Percentiles rank a stretch among this genome's conserved stretches.
These are phyloP conservation scores for Spathaspora girioi DNA, from an alignment of 805 yeast species.

Conservation along the genomic window DNA sequence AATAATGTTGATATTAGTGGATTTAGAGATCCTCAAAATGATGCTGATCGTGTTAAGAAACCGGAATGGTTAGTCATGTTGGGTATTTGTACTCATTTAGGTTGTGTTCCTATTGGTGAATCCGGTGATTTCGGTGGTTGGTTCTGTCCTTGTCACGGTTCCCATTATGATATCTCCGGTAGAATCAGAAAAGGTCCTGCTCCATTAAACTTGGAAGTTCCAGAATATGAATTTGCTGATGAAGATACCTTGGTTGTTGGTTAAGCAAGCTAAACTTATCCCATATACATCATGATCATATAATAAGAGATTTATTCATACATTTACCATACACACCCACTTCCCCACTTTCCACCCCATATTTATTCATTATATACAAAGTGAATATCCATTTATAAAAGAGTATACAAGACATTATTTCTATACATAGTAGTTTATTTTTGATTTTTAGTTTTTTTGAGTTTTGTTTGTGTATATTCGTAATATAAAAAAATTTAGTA, in stretches of 20 bases:
- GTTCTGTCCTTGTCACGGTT: constrained; percentile 99
- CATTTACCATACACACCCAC: not conserved
- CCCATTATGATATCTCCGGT: constrained; percentile 99
- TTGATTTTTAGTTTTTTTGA: not conserved
- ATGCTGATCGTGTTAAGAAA: constrained; percentile 88
- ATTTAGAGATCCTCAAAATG: constrained; percentile 93
- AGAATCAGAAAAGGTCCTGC: constrained; percentile 99
- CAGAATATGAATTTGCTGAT: constrained; percentile 76
- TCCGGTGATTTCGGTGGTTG: constrained; percentile 99
- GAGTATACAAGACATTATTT: not conserved
- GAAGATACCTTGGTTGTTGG: constrained; percentile 86
- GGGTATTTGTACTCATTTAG: constrained; percentile 99
- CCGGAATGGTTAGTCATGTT: constrained; percentile 99
- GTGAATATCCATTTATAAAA: not conserved
- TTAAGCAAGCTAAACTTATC: constrained; percentile 47
- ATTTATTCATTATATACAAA: not conserved
- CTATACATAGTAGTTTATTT: constrained; percentile 1
- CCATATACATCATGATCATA: not conserved
- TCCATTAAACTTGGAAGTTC: constrained; percentile 96
- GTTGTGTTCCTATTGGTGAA: constrained; percentile 99
- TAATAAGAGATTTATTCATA: not conserved
- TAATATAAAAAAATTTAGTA: not conserved
- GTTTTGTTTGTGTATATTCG: not conserved
- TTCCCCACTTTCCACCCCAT: not conserved
- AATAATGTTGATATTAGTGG: constrained; percentile 69